Base-by-base conservation (phyloP, 75 land plant species). In the Adiantum capillusveneris region DNA sequence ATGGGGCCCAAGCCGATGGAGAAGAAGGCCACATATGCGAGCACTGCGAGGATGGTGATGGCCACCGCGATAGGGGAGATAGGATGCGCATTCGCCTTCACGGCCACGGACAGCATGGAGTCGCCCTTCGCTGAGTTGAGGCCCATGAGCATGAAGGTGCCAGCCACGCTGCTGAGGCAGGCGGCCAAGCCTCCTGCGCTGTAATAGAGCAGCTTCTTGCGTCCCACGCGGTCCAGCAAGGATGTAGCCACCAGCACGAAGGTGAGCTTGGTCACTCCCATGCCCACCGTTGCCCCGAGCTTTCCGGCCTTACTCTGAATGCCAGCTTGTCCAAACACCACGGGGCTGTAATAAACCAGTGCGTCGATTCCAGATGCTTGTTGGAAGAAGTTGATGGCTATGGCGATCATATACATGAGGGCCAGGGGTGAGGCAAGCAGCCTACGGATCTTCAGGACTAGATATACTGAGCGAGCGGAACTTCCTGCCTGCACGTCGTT, bases 351-450 rank as follows among this genome's bases (percentile, higher is more conserved):
- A 68, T 91, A 91, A 0, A 91, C 97, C 26, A 75, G 68, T 25
- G 97, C 97, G 64, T 91, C 97, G 14, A 88, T 87, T 29, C 97
- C 97, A 0, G 88, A 77, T n/a, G 87, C 86, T 58, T 91, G 97
- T 68, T 91, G 97, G 67, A 91, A 88, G 69, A 86, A 84, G 18
- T 91, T 88, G 27, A 91, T 77, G 12, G 94, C 97, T 20, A 34
- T 34, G 3, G 37, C 37, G 3, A 34, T 34, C 37, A 34, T 9
- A 9, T 34, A 34, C 37, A 34, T 34, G 3, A 3, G 37, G 9
- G 37, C 37, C 9, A 91, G 57, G 12, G 81, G 83, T 17, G 77
- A 58, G 0, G 84, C 56, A 6, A 91, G 76, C 97, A 88, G 84
- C 12, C 86, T 66, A 9, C 79, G 60, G 44, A 90, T 56, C 0